Conservation (phyloP, 2,329 filamentous ascomycete species). For the Venturia aucupariae region DNA sequence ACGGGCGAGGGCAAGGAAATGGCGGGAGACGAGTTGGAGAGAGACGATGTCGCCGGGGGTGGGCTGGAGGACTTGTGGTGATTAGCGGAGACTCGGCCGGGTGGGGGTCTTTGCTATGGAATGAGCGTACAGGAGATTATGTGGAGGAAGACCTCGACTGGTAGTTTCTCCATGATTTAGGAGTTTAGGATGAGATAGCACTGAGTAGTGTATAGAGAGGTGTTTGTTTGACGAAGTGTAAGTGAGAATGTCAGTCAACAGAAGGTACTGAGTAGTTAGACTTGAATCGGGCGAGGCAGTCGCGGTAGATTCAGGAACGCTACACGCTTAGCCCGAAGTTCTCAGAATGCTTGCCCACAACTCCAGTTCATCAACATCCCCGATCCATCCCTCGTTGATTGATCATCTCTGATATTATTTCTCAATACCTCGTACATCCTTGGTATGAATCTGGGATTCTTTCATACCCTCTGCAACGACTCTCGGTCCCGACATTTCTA, state of each 20-base stretch:
- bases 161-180: conserved; percentile 22
- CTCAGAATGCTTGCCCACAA: neutral
- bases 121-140: conserved; percentile 35
- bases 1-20: conserved; percentile 57
- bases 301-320: neutral
- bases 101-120: conserved; percentile 4
- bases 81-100: neutral
- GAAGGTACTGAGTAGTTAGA: neutral
- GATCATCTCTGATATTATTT: too few relatives aligned
- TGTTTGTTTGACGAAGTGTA: neutral
- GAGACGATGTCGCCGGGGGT: conserved; percentile 47
- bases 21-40: conserved; percentile 60
- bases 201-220: neutral
- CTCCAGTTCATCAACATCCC: too few relatives aligned
- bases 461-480: too few relatives aligned
- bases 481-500: too few relatives aligned
- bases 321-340: neutral
- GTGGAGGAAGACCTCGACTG: conserved; percentile 35
- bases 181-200: neutral
- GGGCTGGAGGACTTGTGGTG: conserved; percentile 16
- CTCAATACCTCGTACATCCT: too few relatives aligned
- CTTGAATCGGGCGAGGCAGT: too few relatives aligned
- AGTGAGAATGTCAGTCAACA: neutral
- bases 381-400: too few relatives aligned
- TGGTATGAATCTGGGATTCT: too few relatives aligned